Conservation (phyloP, 2,329 filamentous ascomycete species). For the Aspergillus fumigatiaffinis region DNA sequence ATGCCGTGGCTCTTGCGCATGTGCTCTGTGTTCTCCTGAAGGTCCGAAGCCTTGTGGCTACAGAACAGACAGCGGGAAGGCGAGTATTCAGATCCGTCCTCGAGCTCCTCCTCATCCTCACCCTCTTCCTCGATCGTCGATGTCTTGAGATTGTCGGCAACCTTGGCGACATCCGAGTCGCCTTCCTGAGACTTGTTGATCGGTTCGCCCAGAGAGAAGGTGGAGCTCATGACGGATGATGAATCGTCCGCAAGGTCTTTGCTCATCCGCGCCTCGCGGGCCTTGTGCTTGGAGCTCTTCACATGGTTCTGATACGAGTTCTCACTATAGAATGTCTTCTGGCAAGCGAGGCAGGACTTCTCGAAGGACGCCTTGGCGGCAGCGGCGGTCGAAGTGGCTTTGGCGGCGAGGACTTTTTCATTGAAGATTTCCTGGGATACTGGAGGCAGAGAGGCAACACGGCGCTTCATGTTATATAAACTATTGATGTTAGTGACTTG, state of each 20-base stretch:
- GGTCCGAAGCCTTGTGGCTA: conserved; percentile 73
- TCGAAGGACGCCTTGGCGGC: conserved; percentile 87
- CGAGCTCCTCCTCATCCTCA: conserved; percentile 43
- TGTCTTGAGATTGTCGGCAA: conserved; percentile 73
- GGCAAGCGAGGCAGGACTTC: conserved; percentile 73
- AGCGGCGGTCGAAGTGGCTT: conserved; percentile 76
- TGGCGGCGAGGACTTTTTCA: conserved; percentile 90
- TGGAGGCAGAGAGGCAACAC: conserved; percentile 83
- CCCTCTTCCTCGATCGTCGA: conserved; percentile 53
- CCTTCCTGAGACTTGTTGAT: conserved; percentile 56
- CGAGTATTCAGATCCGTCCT: conserved; percentile 39
- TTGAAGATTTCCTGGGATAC: conserved; percentile 90
- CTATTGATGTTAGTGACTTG: conserved; percentile 42
- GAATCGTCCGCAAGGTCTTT: conserved; percentile 58
- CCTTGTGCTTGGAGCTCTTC: conserved; percentile 83
- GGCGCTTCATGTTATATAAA: conserved; percentile 93
- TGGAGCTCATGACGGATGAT: conserved; percentile 82
- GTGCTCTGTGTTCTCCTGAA: conserved; percentile 74
- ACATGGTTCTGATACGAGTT: conserved; percentile 94
- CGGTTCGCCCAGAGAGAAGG: conserved; percentile 85
- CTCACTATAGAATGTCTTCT: conserved; percentile 93
- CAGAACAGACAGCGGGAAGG: conserved; percentile 77
- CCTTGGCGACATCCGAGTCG: conserved; percentile 70
- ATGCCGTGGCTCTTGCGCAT: conserved; percentile 94
- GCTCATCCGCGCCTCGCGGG: conserved; percentile 55